Percentiles rank a stretch among this genome's conserved stretches.
Evolutionary conservation across 345 rosid species (phyloP).

Genomic region (Dipteronia sinensis): DNA sequence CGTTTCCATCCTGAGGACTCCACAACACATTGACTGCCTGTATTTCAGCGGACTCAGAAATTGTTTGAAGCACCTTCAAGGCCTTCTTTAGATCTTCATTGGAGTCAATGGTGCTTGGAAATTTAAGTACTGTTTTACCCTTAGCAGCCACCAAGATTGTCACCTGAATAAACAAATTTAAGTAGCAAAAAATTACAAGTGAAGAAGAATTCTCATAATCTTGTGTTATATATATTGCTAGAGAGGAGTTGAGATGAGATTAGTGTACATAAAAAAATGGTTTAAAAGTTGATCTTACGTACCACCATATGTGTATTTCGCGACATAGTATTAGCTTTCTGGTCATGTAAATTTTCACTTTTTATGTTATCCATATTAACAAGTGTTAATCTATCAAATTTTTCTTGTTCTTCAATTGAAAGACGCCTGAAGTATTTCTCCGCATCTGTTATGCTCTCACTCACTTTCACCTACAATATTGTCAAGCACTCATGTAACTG

Average conservation of each 20-base stretch:
- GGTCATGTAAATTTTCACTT: too few relatives aligned
- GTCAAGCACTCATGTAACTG: background rate
- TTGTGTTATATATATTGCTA: too few relatives aligned
- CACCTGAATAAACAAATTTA: too few relatives aligned
- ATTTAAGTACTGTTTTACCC: too few relatives aligned
- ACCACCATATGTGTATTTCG: background rate
- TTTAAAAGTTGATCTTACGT: background rate
- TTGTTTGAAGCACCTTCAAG: background rate
- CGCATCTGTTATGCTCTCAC: background rate
- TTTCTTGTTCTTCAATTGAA: background rate
- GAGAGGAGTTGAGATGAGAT: too few relatives aligned
- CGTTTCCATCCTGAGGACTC: background rate
- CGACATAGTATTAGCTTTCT: background rate
- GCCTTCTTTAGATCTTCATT: background rate
- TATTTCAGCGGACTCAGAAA: background rate
- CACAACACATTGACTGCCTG: conserved; percentile 5
- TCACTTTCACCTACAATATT: background rate
- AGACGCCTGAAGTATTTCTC: background rate
- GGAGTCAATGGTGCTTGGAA: too few relatives aligned
- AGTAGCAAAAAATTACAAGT: too few relatives aligned
- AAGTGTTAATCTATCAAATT: background rate
- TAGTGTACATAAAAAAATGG: too few relatives aligned
- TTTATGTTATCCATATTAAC: background rate
- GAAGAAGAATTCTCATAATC: too few relatives aligned
- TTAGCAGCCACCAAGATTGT: too few relatives aligned